Base-by-base conservation (phyloP, 2,329 filamentous ascomycete genomes). In the Stagonosporopsis cucurbitacearum region DNA sequence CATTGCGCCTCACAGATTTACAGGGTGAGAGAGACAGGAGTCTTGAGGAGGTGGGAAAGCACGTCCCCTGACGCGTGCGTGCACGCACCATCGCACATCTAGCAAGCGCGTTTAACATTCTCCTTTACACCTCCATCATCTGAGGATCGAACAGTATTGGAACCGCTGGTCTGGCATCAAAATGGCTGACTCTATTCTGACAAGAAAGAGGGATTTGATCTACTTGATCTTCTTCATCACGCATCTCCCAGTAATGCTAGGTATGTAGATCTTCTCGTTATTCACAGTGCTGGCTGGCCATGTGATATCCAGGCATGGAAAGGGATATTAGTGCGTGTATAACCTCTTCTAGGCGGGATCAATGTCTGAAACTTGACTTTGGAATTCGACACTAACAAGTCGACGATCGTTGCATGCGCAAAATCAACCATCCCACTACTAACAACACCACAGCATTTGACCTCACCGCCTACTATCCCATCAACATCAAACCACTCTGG, bases 151-250 rank as follows among this genome's bases (percentile, higher is more conserved):
- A 15, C 25, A n/a, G 15, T 19, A 2, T 33, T 22, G 28, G 28
- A 19, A 30, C 6, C 32, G 7, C 5, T 19, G 2, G n/a, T n/a
- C 17, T 9, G 19, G 15, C 25, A 39, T 8, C 42, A 51, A 56
- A 6, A 75, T 76, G 73, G 67, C 67, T 15, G 50, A 52, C 3
- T 63, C 66, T 1, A 72, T 77, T 15, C 66, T 74, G 26, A 58
- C 63, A 20, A 73, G 79, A 42, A 81, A 79, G 67, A 71, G 70
- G 19, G 80, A 83, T 53, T 58, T 80, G 4, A 55, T 79, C 26
- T 85, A 85, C 63, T 77, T 88, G 5, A 62, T 81, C 35, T 88
- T 88, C 77, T 89, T 90, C 73, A 51, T 79, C 47, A 81, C 84
- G 20, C 85, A 88, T 66, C 70, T 88, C 30, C 84, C 85, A 0